Conservation (phyloP, 306 rosid species). For the Vigna nakashimae region DNA sequence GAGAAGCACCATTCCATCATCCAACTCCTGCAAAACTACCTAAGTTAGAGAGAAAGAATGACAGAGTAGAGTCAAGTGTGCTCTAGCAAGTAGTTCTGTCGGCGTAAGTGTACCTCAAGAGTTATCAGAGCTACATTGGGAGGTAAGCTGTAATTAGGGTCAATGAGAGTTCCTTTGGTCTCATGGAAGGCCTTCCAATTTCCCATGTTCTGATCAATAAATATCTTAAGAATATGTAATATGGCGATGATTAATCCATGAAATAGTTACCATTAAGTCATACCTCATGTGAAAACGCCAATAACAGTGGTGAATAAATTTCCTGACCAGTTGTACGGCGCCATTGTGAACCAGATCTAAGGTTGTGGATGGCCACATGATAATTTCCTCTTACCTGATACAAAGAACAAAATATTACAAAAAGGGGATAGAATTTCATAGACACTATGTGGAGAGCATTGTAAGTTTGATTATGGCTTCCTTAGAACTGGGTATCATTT, state of each 20-base stretch:
- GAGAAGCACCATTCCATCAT: constrained; percentile 9
- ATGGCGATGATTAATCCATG: neutral
- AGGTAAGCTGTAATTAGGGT: constrained; percentile 5
- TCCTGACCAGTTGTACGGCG: constrained; percentile 18
- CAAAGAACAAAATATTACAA: neutral
- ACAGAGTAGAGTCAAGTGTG: neutral
- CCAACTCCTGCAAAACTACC: neutral
- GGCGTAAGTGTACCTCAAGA: constrained; percentile 2
- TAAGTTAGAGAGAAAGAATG: neutral
- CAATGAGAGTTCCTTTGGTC: neutral
- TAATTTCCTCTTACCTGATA: constrained; percentile 18
- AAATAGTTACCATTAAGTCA: neutral
- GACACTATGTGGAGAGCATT: neutral
- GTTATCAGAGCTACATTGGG: constrained; percentile 12
- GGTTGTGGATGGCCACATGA: constrained; percentile 6
- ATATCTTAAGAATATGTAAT: neutral
- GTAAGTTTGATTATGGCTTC: neutral
- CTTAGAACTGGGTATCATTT: neutral
- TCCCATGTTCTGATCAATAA: neutral
- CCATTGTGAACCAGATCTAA: neutral
- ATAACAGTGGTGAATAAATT: constrained; percentile 3
- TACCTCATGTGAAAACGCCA: constrained; percentile 5
- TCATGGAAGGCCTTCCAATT: neutral
- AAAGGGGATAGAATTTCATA: neutral
- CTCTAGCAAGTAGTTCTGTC: neutral